Evolutionary conservation across 805 yeast genomes (phyloP).

Genomic region (Saccharomyces eubayanus): DNA sequence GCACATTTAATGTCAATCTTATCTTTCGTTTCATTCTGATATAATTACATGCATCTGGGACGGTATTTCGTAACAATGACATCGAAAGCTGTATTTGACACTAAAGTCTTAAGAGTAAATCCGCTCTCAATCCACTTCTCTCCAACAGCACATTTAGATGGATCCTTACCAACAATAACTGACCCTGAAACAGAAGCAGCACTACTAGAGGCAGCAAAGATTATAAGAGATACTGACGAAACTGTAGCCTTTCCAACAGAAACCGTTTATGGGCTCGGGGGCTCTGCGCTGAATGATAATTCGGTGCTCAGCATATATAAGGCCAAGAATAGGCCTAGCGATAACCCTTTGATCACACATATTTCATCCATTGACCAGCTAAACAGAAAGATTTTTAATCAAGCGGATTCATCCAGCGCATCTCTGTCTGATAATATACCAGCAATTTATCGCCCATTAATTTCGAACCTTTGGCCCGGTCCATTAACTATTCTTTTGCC

Average conservation of each 20-base stretch:
- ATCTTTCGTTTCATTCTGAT: not conserved
- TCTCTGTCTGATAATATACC: constrained; percentile 43
- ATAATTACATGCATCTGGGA: not conserved
- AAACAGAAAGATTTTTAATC: constrained; percentile 46
- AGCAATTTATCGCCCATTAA: constrained; percentile 50
- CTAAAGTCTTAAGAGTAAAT: constrained; percentile 47
- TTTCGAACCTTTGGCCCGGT: constrained; percentile 87
- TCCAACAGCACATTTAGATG: constrained; percentile 29
- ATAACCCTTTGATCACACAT: constrained; percentile 89
- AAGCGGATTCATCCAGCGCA: constrained; percentile 1
- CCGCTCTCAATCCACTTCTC: constrained; percentile 43
- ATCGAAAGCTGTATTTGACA: constrained; percentile 18
- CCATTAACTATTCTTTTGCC: constrained; percentile 86
- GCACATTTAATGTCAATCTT: not conserved
- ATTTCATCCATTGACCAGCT: constrained; percentile 72
- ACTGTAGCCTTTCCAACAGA: constrained; percentile 95
- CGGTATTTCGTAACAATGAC: not conserved
- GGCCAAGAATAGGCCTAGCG: constrained; percentile 92
- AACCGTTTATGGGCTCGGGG: constrained; percentile 94
- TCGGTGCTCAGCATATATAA: constrained; percentile 69
- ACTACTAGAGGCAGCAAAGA: constrained; percentile 49
- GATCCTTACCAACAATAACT: constrained; percentile 37
- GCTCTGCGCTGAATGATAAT: constrained; percentile 65
- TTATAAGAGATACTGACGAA: constrained; percentile 41
- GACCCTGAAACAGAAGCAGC: constrained; percentile 47